Conservation (phyloP, 768 basidiomycete genomes). For the Tricholoma bakamatsutake region DNA sequence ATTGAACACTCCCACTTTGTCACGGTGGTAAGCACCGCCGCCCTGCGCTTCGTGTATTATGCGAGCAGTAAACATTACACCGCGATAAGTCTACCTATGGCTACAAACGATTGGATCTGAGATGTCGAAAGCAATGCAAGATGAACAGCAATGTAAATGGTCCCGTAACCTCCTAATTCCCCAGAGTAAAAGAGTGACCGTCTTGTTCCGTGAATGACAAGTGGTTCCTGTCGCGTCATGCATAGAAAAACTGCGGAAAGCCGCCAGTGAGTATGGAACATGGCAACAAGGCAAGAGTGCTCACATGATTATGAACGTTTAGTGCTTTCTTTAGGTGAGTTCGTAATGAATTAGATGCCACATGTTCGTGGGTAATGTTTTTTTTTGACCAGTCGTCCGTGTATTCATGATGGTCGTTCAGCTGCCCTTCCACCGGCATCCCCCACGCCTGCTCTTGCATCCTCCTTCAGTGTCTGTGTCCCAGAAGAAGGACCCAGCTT, state of each 20-base stretch:
- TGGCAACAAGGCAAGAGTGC: not conserved
- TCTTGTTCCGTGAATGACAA: constrained; percentile 54
- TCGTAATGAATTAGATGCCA: constrained; percentile 5
- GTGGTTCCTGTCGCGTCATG: constrained; percentile 27
- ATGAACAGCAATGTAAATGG: constrained; percentile 9
- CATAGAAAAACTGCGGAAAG: constrained; percentile 6
- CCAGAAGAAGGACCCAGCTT: constrained; percentile 4
- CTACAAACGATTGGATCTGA: constrained; percentile 21
- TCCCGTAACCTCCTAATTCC: constrained; percentile 12
- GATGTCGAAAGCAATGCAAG: constrained; percentile 13
- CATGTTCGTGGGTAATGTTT: not conserved
- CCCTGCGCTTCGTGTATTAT: constrained; percentile 29
- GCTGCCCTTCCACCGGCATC: not conserved
- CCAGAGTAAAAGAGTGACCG: constrained; percentile 27
- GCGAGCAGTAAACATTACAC: constrained; percentile 28
- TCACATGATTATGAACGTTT: constrained; percentile 17
- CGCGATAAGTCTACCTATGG: constrained; percentile 27
- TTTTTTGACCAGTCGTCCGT: constrained; percentile 17
- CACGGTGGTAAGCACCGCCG: not conserved
- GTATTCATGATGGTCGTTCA: constrained; percentile 20
- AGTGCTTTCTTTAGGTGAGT: constrained; percentile 14
- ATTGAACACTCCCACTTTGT: too few relatives aligned
- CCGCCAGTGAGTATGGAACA: not conserved
- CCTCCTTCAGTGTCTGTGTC: not conserved
- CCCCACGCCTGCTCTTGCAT: not conserved